Conservation (phyloP, 495 filamentous ascomycete genomes). For the Xylaria sp. region DNA sequence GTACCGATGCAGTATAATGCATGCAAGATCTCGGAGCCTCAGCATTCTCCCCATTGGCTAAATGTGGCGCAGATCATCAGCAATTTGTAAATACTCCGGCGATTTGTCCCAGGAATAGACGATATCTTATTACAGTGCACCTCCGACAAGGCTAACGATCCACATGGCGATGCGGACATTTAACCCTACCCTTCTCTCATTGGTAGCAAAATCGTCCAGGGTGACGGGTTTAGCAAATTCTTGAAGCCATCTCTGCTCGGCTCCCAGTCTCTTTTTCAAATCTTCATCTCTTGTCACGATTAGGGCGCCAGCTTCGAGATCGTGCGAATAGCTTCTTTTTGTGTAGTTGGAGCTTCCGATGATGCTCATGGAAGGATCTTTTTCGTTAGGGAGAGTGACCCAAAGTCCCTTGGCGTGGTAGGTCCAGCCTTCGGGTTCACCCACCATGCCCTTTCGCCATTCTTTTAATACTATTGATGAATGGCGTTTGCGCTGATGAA, state of each 20-base stretch:
- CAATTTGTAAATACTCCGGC: neutral
- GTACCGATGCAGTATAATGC: neutral
- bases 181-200: constrained; percentile 82
- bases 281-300: constrained; percentile 81
- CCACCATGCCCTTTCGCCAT: constrained; percentile 85
- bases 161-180: constrained; percentile 90
- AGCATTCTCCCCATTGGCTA: constrained; percentile 3
- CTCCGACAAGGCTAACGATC: constrained; percentile 78
- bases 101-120: neutral
- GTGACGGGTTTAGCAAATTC: constrained; percentile 70
- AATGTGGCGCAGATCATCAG: constrained; percentile 15
- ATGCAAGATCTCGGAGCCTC: constrained; percentile 14
- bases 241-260: constrained; percentile 81
- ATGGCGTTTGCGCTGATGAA: constrained; percentile 65
- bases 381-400: constrained; percentile 72
- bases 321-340: constrained; percentile 86
- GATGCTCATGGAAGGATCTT: constrained; percentile 75
- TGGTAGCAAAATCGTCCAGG: constrained; percentile 76
- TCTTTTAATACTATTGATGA: constrained; percentile 76
- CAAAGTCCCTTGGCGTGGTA: constrained; percentile 98
- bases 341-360: constrained; percentile 97
- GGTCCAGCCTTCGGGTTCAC: constrained; percentile 85
- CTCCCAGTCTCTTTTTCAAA: constrained; percentile 73
- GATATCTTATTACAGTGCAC: constrained; percentile 59
- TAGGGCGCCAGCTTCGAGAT: constrained; percentile 84